A percentile compares a stretch with the other conserved stretches of the same genome.
Evolutionary conservation across 805 yeast genomes (phyloP).

Genomic region (Pichia ethanolica): DNA sequence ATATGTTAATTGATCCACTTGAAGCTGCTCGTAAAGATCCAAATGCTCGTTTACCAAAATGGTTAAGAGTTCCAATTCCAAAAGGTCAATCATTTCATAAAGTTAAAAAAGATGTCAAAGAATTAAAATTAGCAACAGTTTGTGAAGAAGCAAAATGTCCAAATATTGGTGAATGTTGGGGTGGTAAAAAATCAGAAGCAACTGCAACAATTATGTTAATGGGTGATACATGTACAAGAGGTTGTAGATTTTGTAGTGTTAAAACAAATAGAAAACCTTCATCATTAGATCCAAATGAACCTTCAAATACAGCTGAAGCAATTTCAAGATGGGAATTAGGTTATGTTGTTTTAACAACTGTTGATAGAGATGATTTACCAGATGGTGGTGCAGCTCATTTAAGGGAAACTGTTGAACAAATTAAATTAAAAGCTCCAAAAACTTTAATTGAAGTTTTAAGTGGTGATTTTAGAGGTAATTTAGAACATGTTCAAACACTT

Average conservation of each 20-base stretch:
- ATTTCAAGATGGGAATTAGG: constrained; percentile 97
- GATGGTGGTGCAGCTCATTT: constrained; percentile 95
- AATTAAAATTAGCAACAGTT: constrained; percentile 85
- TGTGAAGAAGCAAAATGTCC: constrained; percentile 99
- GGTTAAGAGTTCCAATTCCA: constrained; percentile 97
- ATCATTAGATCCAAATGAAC: constrained; percentile 91
- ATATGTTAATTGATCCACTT: constrained; percentile 63
- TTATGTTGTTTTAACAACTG: constrained; percentile 93
- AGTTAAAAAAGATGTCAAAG: constrained; percentile 79
- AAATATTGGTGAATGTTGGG: constrained; percentile 99
- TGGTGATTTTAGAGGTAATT: constrained; percentile 93
- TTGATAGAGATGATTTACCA: constrained; percentile 87
- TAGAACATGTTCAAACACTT: constrained; percentile 68
- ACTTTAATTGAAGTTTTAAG: constrained; percentile 87
- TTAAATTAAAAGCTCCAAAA: constrained; percentile 83
- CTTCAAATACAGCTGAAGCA: constrained; percentile 96
- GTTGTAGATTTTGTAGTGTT: constrained; percentile 97
- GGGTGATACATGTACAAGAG: constrained; percentile 98
- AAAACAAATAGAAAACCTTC: constrained; percentile 86
- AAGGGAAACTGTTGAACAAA: constrained; percentile 76
- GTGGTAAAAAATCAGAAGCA: constrained; percentile 89
- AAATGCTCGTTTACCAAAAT: constrained; percentile 70
- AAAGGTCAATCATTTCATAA: constrained; percentile 79
- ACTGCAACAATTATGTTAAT: constrained; percentile 96
- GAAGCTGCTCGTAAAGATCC: constrained; percentile 65